phyloP scores from a whole-genome alignment of 2,329 filamentous ascomycete species.

The Clonostachys sp. region DNA sequence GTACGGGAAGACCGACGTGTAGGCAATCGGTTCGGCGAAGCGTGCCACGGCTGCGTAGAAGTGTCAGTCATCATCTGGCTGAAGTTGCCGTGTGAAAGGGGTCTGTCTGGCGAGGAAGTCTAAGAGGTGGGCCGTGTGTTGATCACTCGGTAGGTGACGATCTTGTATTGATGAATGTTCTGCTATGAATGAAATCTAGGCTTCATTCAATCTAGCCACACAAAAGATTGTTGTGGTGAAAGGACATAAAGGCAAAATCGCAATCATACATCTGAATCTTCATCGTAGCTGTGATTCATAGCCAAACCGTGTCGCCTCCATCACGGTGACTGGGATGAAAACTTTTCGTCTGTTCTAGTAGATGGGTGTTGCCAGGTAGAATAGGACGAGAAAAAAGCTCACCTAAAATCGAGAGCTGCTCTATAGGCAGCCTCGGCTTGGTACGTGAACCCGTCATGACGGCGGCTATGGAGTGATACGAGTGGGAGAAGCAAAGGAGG shows the following conservation, averaged over 20 bases:
- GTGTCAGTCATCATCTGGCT: slow-evolving; percentile 4
- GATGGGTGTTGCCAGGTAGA: not conserved
- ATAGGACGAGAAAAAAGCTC: slow-evolving; percentile 22
- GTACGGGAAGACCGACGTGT: slow-evolving; percentile 68
- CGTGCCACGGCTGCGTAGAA: slow-evolving; percentile 61
- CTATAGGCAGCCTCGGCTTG: slow-evolving; percentile 63
- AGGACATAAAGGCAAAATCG: not conserved
- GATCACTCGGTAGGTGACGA: slow-evolving; percentile 1
- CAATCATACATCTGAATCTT: too few species aligned
- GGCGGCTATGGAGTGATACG: too few species aligned
- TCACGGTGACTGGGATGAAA: too few species aligned
- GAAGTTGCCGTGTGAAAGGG: slow-evolving; percentile 3
- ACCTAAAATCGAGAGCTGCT: slow-evolving; percentile 78
- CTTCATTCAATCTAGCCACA: not conserved
- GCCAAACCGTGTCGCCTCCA: too few species aligned
- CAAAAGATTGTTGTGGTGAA: not conserved
- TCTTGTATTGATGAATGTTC: slow-evolving; percentile 4
- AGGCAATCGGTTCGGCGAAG: slow-evolving; percentile 70
- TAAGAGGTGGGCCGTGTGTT: not conserved
- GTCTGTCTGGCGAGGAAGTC: not conserved
- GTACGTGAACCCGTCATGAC: not conserved
- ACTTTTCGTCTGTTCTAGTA: too few species aligned
- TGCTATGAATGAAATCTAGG: slow-evolving; percentile 11
- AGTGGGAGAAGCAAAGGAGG: too few species aligned
- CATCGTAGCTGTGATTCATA: too few species aligned